Conservation (phyloP, 208 protist species). For the Balamuthia mandrillaris region DNA sequence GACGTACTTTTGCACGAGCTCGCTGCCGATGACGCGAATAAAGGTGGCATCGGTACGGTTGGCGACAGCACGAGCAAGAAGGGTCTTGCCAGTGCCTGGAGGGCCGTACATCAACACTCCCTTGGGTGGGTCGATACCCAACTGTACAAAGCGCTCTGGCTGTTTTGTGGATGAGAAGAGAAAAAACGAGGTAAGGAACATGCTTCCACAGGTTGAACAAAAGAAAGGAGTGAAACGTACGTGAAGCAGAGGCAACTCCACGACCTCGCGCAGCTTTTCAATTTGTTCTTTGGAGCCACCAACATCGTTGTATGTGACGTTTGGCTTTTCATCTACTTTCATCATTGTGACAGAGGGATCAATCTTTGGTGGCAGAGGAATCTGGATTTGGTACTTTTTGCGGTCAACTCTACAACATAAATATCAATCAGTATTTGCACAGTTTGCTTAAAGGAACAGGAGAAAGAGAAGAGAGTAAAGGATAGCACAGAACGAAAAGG, state of each 20-base stretch:
- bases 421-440: too few relatives aligned
- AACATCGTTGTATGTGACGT: constrained; percentile 99
- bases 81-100: constrained; percentile 99
- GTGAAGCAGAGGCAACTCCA: constrained; percentile 98
- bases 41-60: constrained; percentile 99
- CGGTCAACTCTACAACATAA: constrained; percentile 85
- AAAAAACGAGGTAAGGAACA: not conserved
- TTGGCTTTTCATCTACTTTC: constrained; percentile 95
- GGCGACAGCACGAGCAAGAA: constrained; percentile 98
- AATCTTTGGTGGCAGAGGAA: constrained; percentile 99
- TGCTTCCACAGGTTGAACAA: not conserved
- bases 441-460: not conserved
- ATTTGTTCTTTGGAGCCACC: constrained; percentile 99
- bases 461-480: not conserved
- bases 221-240: constrained; percentile 39
- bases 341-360: constrained; percentile 99
- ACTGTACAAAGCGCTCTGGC: constrained; percentile 96
- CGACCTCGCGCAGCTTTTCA: constrained; percentile 98
- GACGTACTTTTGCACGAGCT: constrained; percentile 99
- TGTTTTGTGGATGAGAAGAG: constrained; percentile 12
- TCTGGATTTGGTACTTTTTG: constrained; percentile 98
- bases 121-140: constrained; percentile 99
- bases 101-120: constrained; percentile 98
- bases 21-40: constrained; percentile 99
- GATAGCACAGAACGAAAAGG: not conserved